These are phyloP conservation scores for Apiospora kogelbergensis DNA, from an alignment of 2,329 filamentous ascomycete genomes.

Conservation along the genomic window DNA sequence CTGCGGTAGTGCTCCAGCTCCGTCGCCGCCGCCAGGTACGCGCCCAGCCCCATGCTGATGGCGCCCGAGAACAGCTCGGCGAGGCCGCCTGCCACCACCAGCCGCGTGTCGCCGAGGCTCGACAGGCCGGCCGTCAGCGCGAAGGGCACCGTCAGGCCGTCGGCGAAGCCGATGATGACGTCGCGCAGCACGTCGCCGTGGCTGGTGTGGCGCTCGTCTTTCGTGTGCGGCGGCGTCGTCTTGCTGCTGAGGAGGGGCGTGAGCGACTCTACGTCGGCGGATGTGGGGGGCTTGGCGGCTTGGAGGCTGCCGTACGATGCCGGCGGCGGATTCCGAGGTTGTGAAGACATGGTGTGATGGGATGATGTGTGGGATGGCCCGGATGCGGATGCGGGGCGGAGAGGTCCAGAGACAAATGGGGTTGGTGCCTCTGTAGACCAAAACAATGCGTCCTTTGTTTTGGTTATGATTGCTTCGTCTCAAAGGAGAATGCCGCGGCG, in stretches of 20 bases:
- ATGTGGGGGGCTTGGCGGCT: not conserved
- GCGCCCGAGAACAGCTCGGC: conserved; percentile 59
- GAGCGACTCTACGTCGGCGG: not conserved
- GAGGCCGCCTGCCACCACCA: conserved; percentile 55
- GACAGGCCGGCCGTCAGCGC: conserved; percentile 59
- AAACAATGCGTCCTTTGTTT: not conserved
- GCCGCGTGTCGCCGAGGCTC: conserved; percentile 43
- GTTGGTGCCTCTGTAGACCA: not conserved
- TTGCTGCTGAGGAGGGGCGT: not conserved
- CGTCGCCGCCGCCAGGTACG: conserved; percentile 51
- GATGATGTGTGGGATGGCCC: not conserved
- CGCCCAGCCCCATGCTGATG: conserved; percentile 61
- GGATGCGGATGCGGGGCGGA: not conserved
- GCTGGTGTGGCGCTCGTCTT: not conserved
- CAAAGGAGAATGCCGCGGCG: not conserved
- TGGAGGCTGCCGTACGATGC: not conserved
- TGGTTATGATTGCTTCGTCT: not conserved
- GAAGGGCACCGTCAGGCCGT: conserved; percentile 64
- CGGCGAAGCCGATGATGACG: conserved; percentile 61
- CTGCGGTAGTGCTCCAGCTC: conserved; percentile 38
- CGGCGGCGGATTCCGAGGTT: not conserved
- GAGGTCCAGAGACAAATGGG: not conserved
- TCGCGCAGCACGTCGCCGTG: conserved; percentile 31
- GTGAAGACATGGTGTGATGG: not conserved
- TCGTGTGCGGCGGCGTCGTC: no score